Evolutionary conservation across 306 rosid species (phyloP), one percentile per base, ranked within the genome.

Genomic region (Sicyos edulis): DNA sequence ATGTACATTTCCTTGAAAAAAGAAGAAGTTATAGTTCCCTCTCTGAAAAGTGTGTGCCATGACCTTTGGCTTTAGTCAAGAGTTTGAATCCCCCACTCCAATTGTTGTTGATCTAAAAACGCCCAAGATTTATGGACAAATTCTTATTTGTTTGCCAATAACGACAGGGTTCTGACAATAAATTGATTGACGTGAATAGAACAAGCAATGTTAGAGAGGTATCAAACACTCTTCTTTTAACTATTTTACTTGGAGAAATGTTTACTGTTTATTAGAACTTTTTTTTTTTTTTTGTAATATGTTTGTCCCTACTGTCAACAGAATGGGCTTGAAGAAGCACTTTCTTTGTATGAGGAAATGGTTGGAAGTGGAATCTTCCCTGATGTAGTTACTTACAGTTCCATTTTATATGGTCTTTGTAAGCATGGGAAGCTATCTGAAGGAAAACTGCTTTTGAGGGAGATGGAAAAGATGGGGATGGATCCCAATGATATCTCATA

Each of bases 381-480:
- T 7, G 99, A 93, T 82, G 82, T 85, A 60, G 88, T 90, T 73
- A 80, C 95, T 42, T 85, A 78, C 75, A 87, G 82, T 76, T 84
- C 87, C 75, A 82, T 90, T 77, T 71, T 91, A 64, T 80, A 77
- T 78, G 97, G 95, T 58, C 91, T 87, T 71, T 91, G 96, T 79
- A 89, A 78, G 83, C 82, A 83, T 75, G 95, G 92, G 50, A 87
- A 81, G 83, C 70, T 88, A 37, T 62, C 83, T 22, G 92, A 90
- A 84, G 99, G 90, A 10, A 81, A 76, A 53, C 45, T 81, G 19
- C 84, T 88, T 75, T 75, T 88, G 69, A 84, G 80, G 72, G 96
- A 93, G 87, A 90, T 92, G 89, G 87, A 80, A 82, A 77, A 80
- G 44, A 84, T 87, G 93, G 88, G 85, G 75, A 80, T 83, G 76